Conservation (phyloP, 768 basidiomycete genomes). For the Agrocybe praecox region DNA sequence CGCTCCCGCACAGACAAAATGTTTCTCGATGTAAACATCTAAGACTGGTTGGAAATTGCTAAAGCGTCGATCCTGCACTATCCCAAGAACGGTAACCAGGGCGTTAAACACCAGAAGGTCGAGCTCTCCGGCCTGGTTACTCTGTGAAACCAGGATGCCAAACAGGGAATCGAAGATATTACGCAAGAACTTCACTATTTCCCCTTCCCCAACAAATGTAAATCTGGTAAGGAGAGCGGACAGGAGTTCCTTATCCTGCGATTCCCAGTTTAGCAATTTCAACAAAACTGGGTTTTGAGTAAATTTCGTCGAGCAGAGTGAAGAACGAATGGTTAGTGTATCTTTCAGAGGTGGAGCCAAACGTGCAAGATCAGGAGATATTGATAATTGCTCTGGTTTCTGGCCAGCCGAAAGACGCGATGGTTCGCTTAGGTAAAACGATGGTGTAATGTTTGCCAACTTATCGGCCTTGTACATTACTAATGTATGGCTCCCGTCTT, state of each 20-base stretch:
- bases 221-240: conserved; percentile 79
- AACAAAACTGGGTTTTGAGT: conserved; percentile 90
- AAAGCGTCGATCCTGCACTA: conserved; percentile 93
- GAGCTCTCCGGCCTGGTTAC: conserved; percentile 77
- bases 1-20: conserved; percentile 81
- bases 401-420: conserved; percentile 59
- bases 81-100: conserved; percentile 88
- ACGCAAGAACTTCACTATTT: conserved; percentile 90
- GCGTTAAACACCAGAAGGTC: conserved; percentile 89
- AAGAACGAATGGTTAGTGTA: conserved; percentile 79
- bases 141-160: conserved; percentile 76
- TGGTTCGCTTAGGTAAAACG: conserved; percentile 73
- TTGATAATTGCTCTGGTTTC: conserved; percentile 56
- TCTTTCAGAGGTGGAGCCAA: conserved; percentile 75
- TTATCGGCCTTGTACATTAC: conserved; percentile 86
- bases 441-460: conserved; percentile 58
- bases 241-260: conserved; percentile 67
- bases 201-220: conserved; percentile 91
- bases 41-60: conserved; percentile 93
- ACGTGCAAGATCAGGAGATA: conserved; percentile 64
- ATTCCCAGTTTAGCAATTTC: conserved; percentile 81
- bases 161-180: conserved; percentile 95
- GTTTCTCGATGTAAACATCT: conserved; percentile 89
- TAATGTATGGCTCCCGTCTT: conserved; percentile 88
- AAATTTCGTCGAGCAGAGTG: conserved; percentile 88